Conservation (phyloP, 768 basidiomycete species). For the Udeniomyces megalosporus region DNA sequence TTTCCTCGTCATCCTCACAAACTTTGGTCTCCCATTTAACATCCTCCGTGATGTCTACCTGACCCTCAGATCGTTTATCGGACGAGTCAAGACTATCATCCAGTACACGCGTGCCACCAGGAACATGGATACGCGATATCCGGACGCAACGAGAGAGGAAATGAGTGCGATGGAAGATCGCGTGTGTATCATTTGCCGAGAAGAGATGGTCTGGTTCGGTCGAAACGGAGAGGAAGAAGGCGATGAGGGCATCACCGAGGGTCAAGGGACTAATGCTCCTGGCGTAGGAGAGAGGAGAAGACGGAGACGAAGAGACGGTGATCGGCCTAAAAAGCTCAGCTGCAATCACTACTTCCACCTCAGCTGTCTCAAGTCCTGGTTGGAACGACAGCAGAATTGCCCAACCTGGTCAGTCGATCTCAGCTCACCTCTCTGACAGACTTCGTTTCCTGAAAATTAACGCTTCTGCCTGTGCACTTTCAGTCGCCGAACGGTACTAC, state of each 20-base stretch:
- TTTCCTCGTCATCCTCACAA: slow-evolving; percentile 85
- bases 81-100: slow-evolving; percentile 68
- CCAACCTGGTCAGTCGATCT: slow-evolving; percentile 68
- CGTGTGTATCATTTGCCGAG: slow-evolving; percentile 95
- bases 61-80: slow-evolving; percentile 80
- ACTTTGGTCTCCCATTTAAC: slow-evolving; percentile 76
- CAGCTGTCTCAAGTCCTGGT: slow-evolving; percentile 89
- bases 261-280: neutral
- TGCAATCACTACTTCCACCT: slow-evolving; percentile 99
- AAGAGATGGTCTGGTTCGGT: slow-evolving; percentile 53
- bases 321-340: slow-evolving; percentile 86
- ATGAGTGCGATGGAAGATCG: slow-evolving; percentile 63
- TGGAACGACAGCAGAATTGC: slow-evolving; percentile 96
- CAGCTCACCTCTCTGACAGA: neutral
- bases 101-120: slow-evolving; percentile 86
- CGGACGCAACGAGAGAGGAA: slow-evolving; percentile 77
- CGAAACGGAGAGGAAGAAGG: slow-evolving; percentile 11
- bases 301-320: slow-evolving; percentile 23
- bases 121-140: slow-evolving; percentile 92
- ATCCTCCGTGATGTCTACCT: slow-evolving; percentile 94
- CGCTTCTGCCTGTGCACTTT: neutral
- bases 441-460: neutral
- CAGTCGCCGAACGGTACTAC: slow-evolving; percentile 2
- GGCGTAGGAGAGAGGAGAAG: slow-evolving; percentile 42
- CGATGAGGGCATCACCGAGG: neutral